Evolutionary conservation across 2,329 filamentous ascomycete species (phyloP), one percentile per base, ranked within the genome.

Genomic region (Verticillium dahliae): DNA sequence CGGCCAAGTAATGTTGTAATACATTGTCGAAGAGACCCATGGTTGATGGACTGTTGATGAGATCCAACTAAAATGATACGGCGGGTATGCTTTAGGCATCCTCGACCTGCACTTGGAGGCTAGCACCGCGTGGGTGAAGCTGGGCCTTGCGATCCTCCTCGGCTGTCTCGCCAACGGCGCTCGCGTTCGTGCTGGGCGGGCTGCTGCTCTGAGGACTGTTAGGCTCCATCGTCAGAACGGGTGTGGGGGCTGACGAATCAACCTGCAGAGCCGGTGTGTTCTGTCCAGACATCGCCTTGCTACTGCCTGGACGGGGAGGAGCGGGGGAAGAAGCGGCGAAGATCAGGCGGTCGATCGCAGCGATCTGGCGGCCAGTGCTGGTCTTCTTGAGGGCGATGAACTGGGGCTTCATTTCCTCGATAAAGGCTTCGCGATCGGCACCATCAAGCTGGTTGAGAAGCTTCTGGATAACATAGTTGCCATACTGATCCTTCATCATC

Each of bases 391-490:
- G 73, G 38, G 78, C 76, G 38, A 79, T 76, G 58, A 91, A 81
- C 63, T 88, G 81, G 1, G 85, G 82, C 68, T 82, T 83, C 74
- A 92, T 84, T 61, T 87, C 81, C 59, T 86, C 82, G 5, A 87
- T 78, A 61, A 93, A 83, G 4, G 76, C 72, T 35, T 83, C 80
- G 45, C 81, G 80, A 65, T 91, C 88, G 0, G 75, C 73, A 2
- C 83, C 86, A 37, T 58, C 56, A 37, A 41, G 35, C 65, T 84
- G 78, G 7, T 77, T 80, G 38, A 96, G 80, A 5, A 97, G 82
- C 92, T 86, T 85, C 96, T 92, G 94, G 64, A 98, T 90, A 6
- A 98, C 94, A 72, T 98, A 99, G 74, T 99, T 99, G 63, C 91
- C 95, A 73, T 89, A 98, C 66, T 91, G 90, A 72, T 99, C 94